Conservation (phyloP, 257 asterid genomes). For the Solanum gandarillasii region DNA sequence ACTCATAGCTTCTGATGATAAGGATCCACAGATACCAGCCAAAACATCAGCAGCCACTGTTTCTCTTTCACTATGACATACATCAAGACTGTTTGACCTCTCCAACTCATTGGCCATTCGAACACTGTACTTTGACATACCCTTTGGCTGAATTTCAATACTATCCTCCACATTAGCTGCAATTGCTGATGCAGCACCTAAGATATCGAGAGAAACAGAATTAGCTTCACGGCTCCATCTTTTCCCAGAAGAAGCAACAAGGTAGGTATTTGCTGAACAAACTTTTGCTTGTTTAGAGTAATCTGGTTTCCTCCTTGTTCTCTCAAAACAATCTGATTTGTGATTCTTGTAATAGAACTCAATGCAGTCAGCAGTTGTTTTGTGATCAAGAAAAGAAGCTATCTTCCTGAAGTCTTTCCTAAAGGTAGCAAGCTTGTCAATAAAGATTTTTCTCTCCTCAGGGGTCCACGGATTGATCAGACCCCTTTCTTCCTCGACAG, state of each 20-base stretch:
- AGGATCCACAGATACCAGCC: conserved; percentile 92
- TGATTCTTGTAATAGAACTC: conserved; percentile 97
- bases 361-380: conserved; percentile 80
- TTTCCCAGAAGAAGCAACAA: conserved; percentile 73
- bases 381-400: conserved; percentile 69
- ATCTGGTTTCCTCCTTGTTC: conserved; percentile 54
- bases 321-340: conserved; percentile 65
- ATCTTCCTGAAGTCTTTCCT: conserved; percentile 79
- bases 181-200: conserved; percentile 70
- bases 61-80: conserved; percentile 51
- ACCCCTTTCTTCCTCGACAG: conserved; percentile 66
- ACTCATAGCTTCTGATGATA: conserved; percentile 95
- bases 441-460: conserved; percentile 66
- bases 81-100: conserved; percentile 46
- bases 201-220: conserved; percentile 74
- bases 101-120: conserved; percentile 32
- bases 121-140: conserved; percentile 25
- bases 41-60: conserved; percentile 91
- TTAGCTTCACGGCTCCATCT: conserved; percentile 65
- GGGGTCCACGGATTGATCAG: conserved; percentile 67
- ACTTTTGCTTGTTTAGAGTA: conserved; percentile 46
- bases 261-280: conserved; percentile 41
- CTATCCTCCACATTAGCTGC: conserved; percentile 47
- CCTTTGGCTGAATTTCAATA: conserved; percentile 35
- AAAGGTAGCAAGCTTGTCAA: conserved; percentile 55